These are phyloP conservation scores for Pseudogymnoascus sp. DNA, from an alignment of 2,329 filamentous ascomycete genomes.

Conservation along the genomic window DNA sequence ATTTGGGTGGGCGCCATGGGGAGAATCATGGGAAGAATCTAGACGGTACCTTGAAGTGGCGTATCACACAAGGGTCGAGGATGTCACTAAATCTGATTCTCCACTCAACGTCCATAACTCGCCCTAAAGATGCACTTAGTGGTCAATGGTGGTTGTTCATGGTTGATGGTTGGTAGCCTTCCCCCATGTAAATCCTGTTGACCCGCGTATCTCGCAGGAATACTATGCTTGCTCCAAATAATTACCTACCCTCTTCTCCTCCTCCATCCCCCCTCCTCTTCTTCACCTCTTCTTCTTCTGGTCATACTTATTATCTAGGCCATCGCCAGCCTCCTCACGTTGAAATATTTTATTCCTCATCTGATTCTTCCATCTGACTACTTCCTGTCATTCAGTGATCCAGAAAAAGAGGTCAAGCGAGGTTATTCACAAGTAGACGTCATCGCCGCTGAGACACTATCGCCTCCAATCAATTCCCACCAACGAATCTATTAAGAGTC, in stretches of 20 bases:
- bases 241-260: not conserved
- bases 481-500: not conserved
- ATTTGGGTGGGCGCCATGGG: not conserved
- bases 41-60: slow-evolving; percentile 1
- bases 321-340: slow-evolving; percentile 22
- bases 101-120: not conserved
- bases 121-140: not conserved
- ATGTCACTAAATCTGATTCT: not conserved
- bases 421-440: slow-evolving; percentile 9
- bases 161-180: not conserved
- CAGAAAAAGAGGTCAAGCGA: not conserved
- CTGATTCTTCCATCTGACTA: not conserved
- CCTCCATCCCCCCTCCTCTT: slow-evolving; percentile 4
- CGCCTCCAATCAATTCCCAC: slow-evolving; percentile 4
- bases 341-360: slow-evolving; percentile 8
- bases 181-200: not conserved
- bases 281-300: slow-evolving; percentile 13
- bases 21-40: not conserved
- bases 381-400: slow-evolving; percentile 5
- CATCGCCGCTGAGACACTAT: slow-evolving; percentile 2
- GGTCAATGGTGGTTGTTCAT: not conserved
- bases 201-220: not conserved
- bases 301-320: slow-evolving; percentile 20
- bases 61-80: slow-evolving; percentile 2
- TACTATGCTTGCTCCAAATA: not conserved